Conservation (phyloP, 2,329 filamentous ascomycete species). For the Cryphonectria nitschkei region DNA sequence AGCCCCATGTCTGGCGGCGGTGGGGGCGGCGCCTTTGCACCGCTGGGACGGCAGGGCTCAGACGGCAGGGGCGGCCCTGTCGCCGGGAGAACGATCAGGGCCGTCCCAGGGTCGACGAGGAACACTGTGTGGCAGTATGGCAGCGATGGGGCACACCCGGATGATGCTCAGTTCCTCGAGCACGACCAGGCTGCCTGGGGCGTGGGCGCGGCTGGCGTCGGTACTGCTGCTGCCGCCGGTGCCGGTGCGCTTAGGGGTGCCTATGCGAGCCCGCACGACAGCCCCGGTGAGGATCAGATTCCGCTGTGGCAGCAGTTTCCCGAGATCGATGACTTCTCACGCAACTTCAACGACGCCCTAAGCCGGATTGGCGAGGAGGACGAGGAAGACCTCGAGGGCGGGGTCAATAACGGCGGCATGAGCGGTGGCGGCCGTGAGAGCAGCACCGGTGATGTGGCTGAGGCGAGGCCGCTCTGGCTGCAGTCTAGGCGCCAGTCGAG, state of each 20-base stretch:
- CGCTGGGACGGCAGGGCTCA: constrained; percentile 40
- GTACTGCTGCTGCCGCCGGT: constrained; percentile 26
- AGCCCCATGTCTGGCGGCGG: constrained; percentile 39
- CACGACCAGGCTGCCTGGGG: constrained; percentile 23
- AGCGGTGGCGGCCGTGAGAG: constrained; percentile 7
- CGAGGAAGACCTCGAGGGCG: constrained; percentile 35
- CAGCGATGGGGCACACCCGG: constrained; percentile 14
- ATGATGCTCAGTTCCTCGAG: constrained; percentile 32
- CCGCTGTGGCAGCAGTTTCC: constrained; percentile 42
- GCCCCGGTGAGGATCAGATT: constrained; percentile 40
- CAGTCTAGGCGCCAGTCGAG: constrained; percentile 54
- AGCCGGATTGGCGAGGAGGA: constrained; percentile 44
- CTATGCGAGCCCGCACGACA: constrained; percentile 22
- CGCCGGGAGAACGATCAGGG: constrained; percentile 26
- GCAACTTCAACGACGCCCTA: constrained; percentile 47
- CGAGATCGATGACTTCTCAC: constrained; percentile 51
- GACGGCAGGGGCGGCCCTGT: constrained; percentile 22
- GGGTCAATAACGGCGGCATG: constrained; percentile 25
- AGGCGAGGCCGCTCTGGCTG: constrained; percentile 53
- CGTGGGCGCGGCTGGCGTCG: constrained; percentile 23
- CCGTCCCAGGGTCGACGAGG: constrained; percentile 23
- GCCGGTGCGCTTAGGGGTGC: constrained; percentile 22
- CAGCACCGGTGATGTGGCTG: constrained; percentile 25
- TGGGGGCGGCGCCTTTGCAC: constrained; percentile 44
- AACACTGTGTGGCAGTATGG: constrained; percentile 23